Percentiles rank a stretch among this genome's conserved stretches.
Evolutionary conservation across 352 stramenopile species (phyloP).

Genomic region (Phytophthora gonapodyides): DNA sequence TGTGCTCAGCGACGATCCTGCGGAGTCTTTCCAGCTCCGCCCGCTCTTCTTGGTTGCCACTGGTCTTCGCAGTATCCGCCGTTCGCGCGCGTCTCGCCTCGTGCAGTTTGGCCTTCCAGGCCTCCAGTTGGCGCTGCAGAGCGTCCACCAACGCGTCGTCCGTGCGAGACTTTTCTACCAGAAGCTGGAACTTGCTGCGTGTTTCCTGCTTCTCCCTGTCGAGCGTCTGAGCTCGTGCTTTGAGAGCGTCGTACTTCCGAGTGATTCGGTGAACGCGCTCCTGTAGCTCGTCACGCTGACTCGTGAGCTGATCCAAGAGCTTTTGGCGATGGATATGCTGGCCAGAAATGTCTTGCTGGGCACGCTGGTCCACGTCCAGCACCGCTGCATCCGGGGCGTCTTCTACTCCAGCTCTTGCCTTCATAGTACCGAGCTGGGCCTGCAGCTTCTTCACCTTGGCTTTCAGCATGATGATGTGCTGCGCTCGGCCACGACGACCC

Average conservation of each 20-base stretch:
- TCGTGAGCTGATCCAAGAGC: conserved; percentile 60
- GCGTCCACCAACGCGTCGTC: conserved; percentile 82
- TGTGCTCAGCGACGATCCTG: conserved; percentile 35
- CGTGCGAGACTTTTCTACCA: conserved; percentile 81
- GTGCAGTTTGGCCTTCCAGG: conserved; percentile 58
- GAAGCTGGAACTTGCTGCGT: conserved; percentile 64
- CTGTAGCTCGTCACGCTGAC: conserved; percentile 62
- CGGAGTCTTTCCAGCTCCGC: conserved; percentile 58
- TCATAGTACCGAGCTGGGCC: conserved; percentile 30
- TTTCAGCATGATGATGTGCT: conserved; percentile 88
- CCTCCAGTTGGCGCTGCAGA: conserved; percentile 70
- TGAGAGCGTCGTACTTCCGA: conserved; percentile 67
- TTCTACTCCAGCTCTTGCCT: background rate
- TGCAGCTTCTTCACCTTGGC: conserved; percentile 82
- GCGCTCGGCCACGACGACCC: conserved; percentile 60
- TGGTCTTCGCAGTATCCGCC: conserved; percentile 44
- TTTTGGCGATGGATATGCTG: conserved; percentile 69
- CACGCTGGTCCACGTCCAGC: conserved; percentile 65
- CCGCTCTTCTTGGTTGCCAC: conserved; percentile 39
- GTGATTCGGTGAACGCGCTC: conserved; percentile 60
- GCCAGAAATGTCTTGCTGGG: conserved; percentile 58
- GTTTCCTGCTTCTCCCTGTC: conserved; percentile 77
- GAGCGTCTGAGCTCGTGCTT: conserved; percentile 67
- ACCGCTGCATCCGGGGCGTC: background rate
- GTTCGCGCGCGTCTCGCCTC: conserved; percentile 68